Conservation (phyloP, 306 rosid species). For the Cucurbita maxima region DNA sequence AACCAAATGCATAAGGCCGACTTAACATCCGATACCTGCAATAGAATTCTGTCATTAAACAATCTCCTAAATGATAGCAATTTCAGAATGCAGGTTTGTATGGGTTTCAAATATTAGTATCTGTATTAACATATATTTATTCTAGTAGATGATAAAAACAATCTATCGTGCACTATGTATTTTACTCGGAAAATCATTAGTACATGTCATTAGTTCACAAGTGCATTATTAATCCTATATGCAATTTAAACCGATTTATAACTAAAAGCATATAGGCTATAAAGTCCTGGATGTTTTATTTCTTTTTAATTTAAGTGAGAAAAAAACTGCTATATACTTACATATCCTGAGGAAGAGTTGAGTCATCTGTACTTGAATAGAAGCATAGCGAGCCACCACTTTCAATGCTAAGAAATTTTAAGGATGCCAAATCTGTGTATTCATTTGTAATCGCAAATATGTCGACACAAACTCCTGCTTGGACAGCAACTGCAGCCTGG, state of each 20-base stretch:
- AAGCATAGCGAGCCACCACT: slow-evolving; percentile 85
- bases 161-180: not conserved
- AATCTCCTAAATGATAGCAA: not conserved
- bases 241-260: not conserved
- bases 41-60: slow-evolving; percentile 10
- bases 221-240: not conserved
- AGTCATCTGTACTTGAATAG: slow-evolving; percentile 73
- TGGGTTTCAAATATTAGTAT: not conserved
- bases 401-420: slow-evolving; percentile 77
- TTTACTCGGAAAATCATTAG: not conserved
- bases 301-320: not conserved
- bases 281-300: not conserved
- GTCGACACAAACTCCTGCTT: slow-evolving; percentile 95
- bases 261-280: not conserved
- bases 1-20: slow-evolving; percentile 91
- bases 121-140: not conserved
- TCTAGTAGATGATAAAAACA: not conserved
- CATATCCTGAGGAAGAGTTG: slow-evolving; percentile 98
- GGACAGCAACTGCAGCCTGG: slow-evolving; percentile 95
- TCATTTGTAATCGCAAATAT: slow-evolving; percentile 94
- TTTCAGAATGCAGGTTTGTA: not conserved
- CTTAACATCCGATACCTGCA: slow-evolving; percentile 90
- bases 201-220: not conserved
- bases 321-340: slow-evolving; percentile 23
- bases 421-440: slow-evolving; percentile 90